Conservation (phyloP, 2,329 filamentous ascomycete genomes). For the Scedosporium apiospermum region DNA sequence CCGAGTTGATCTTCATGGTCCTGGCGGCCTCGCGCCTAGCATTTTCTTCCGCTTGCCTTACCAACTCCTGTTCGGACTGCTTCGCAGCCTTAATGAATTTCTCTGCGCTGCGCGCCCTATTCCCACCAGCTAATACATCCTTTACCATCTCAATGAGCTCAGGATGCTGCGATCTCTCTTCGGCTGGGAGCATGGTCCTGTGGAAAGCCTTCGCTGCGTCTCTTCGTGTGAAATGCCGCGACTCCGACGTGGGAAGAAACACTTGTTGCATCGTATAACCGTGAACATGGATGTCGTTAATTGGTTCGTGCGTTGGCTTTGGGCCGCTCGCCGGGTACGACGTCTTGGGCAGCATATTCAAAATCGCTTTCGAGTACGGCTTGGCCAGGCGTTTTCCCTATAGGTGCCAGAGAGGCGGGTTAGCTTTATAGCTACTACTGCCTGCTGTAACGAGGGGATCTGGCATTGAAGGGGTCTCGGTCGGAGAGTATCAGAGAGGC, state of each 20-base stretch:
- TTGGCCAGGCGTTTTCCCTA: slow-evolving; percentile 69
- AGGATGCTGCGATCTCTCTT: slow-evolving; percentile 52
- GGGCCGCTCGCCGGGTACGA: slow-evolving; percentile 34
- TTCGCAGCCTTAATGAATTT: slow-evolving; percentile 33
- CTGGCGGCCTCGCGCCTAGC: slow-evolving; percentile 24
- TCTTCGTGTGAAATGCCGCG: slow-evolving; percentile 51
- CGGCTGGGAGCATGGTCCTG: slow-evolving; percentile 47
- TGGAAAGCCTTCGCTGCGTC: slow-evolving; percentile 59
- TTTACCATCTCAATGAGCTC: slow-evolving; percentile 49
- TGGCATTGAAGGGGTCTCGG: slow-evolving; percentile 13
- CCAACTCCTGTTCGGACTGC: slow-evolving; percentile 30
- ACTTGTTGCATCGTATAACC: slow-evolving; percentile 52
- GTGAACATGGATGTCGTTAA: slow-evolving; percentile 58
- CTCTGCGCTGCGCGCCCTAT: slow-evolving; percentile 24
- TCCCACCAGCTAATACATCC: slow-evolving; percentile 29
- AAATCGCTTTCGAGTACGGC: slow-evolving; percentile 67
- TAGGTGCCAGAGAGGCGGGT: slow-evolving; percentile 10
- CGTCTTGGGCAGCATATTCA: slow-evolving; percentile 72
- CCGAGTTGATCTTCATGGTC: slow-evolving; percentile 36
- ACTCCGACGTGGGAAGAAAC: slow-evolving; percentile 56
- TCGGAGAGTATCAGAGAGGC: slow-evolving; percentile 53
- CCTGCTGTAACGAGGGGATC: slow-evolving; percentile 10
- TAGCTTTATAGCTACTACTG: slow-evolving; percentile 13
- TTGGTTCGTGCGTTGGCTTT: slow-evolving; percentile 46
- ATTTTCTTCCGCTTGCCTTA: slow-evolving; percentile 21